These are phyloP conservation scores for Fraxinus dipetala DNA, from an alignment of 305 asterid genomes.

Conservation along the genomic window DNA sequence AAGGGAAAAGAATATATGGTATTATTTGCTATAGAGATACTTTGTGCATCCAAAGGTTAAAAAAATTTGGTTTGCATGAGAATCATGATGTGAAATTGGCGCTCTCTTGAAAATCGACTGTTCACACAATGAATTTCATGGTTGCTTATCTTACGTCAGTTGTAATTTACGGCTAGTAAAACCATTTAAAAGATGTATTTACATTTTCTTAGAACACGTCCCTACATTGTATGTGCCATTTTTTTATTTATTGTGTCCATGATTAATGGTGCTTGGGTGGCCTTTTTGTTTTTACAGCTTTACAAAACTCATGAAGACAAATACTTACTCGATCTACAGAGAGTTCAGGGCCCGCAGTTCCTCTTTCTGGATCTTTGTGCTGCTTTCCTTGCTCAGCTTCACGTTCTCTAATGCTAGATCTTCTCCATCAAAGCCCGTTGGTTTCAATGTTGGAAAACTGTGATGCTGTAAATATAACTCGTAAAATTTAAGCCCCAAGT, in stretches of 20 bases:
- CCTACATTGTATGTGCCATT: not conserved
- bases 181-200: not conserved
- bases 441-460: slow-evolving; percentile 26
- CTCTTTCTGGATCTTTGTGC: slow-evolving; percentile 83
- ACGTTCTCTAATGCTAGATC: slow-evolving; percentile 40
- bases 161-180: not conserved
- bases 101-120: not conserved
- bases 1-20: too few species aligned
- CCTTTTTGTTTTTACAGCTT: slow-evolving; percentile 40
- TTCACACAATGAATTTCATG: not conserved
- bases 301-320: slow-evolving; percentile 84
- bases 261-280: not conserved
- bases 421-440: slow-evolving; percentile 1
- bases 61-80: not conserved
- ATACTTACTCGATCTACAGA: slow-evolving; percentile 81
- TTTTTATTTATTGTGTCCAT: not conserved
- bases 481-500: slow-evolving; percentile 22
- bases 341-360: slow-evolving; percentile 79
- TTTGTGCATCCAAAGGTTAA: not conserved
- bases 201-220: not conserved
- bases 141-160: slow-evolving; percentile 50
- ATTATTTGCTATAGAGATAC: too few species aligned
- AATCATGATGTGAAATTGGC: not conserved
- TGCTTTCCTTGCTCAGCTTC: slow-evolving; percentile 79
- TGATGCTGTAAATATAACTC: slow-evolving; percentile 47